Percentiles rank a stretch among this genome's conserved stretches.
These are phyloP conservation scores for Penicillium sp. DNA, from an alignment of 2,329 filamentous ascomycete species.

Conservation along the genomic window DNA sequence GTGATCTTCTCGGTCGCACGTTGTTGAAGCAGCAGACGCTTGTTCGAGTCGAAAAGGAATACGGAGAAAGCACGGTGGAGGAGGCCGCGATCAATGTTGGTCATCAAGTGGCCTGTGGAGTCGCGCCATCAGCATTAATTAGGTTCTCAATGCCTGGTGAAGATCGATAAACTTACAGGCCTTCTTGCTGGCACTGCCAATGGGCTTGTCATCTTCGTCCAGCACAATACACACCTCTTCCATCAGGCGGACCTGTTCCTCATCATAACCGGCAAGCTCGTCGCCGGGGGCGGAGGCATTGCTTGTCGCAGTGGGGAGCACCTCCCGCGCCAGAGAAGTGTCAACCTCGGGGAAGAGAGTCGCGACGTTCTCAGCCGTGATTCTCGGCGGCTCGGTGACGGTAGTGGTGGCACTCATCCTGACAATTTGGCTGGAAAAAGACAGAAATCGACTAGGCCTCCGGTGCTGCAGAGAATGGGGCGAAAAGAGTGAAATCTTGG, in stretches of 20 bases:
- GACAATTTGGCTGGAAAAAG: slow-evolving; percentile 8
- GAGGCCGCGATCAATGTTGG: slow-evolving; percentile 92
- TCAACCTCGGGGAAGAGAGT: slow-evolving; percentile 78
- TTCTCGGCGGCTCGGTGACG: slow-evolving; percentile 48
- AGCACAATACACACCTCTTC: slow-evolving; percentile 97
- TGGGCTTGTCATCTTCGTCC: slow-evolving; percentile 82
- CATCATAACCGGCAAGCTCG: slow-evolving; percentile 83
- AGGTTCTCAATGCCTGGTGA: no score
- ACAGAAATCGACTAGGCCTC: no score
- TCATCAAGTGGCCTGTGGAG: slow-evolving; percentile 94
- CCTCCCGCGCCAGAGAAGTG: slow-evolving; percentile 48
- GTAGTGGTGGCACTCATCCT: slow-evolving; percentile 45
- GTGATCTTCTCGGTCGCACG: slow-evolving; percentile 95
- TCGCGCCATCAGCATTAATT: no score
- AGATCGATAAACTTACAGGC: slow-evolving; percentile 56
- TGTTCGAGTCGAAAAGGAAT: slow-evolving; percentile 92
- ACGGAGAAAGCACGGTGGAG: slow-evolving; percentile 95
- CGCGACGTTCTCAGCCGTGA: slow-evolving; percentile 81
- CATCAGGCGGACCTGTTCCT: slow-evolving; percentile 95
- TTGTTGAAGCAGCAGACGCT: slow-evolving; percentile 88
- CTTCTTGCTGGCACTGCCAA: slow-evolving; percentile 97
- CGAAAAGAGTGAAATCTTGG: no score
- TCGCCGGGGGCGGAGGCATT: slow-evolving; percentile 44
- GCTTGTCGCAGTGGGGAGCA: slow-evolving; percentile 41
- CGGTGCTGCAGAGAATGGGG: no score